Conservation (phyloP, 1,284 basidiomycete genomes). For the Lentinula novae-zelandiae region DNA sequence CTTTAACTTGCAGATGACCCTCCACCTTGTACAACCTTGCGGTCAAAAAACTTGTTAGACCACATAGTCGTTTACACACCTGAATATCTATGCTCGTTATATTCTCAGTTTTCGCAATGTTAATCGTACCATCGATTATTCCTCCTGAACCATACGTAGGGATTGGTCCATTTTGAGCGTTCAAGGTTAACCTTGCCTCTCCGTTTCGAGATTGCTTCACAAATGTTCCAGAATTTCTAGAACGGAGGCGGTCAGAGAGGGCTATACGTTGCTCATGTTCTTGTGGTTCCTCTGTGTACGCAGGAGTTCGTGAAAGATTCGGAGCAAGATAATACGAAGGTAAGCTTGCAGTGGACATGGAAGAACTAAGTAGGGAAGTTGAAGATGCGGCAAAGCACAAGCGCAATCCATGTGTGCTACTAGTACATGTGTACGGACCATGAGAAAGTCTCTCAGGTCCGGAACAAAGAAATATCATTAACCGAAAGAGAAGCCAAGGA, state of each 20-base stretch:
- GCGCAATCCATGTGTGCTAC: neutral
- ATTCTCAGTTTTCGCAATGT: slow-evolving; percentile 51
- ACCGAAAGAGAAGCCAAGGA: no score
- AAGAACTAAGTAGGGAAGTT: neutral
- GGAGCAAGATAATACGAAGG: slow-evolving; percentile 43
- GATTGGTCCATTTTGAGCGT: slow-evolving; percentile 47
- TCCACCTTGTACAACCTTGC: slow-evolving; percentile 43
- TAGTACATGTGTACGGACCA: neutral
- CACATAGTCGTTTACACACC: slow-evolving; percentile 31
- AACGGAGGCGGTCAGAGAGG: slow-evolving; percentile 39
- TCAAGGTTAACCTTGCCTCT: slow-evolving; percentile 46
- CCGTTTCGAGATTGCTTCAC: slow-evolving; percentile 60
- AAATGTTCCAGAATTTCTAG: slow-evolving; percentile 45
- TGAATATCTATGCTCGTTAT: slow-evolving; percentile 62
- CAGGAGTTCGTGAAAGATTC: slow-evolving; percentile 31
- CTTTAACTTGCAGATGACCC: slow-evolving; percentile 53
- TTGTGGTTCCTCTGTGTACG: slow-evolving; percentile 50
- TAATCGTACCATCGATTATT: slow-evolving; percentile 53
- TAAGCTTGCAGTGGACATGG: slow-evolving; percentile 42
- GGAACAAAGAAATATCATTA: no score
- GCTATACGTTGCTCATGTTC: slow-evolving; percentile 50
- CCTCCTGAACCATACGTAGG: slow-evolving; percentile 57
- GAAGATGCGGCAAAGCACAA: neutral
- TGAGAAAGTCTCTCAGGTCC: neutral
- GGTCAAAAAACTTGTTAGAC: slow-evolving; percentile 8